Base-by-base conservation (phyloP, 352 stramenopile genomes). In the Pythium phragmitis region DNA sequence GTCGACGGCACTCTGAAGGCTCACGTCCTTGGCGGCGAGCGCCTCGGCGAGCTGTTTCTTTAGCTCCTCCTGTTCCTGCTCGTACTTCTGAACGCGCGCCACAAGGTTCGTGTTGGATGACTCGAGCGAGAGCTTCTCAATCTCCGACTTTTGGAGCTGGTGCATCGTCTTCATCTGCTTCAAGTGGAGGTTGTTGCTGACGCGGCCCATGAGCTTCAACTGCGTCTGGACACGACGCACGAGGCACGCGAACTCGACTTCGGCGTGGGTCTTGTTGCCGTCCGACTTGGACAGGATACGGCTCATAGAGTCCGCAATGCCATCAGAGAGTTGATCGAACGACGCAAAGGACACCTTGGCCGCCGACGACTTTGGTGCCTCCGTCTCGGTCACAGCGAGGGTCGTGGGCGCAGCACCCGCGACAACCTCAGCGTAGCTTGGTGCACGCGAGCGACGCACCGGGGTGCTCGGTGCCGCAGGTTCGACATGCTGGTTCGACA, bases 161-260 rank as follows among this genome's bases (percentile, higher is more conserved):
- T 73, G 30, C 16, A 72, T 57, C 21, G 74, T 75, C 43, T 70
- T 63, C 45, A 76, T 66, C 51, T 81, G 73, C 28, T 79, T 73
- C 12, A 74, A 58, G 16, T 74, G 68, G 37, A 81, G 74, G 19
- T 57, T 69, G 30, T 53, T 69, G 50, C 58, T 79, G n/a, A 73
- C 72, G 11, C 66, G 69, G 2, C 74, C 70, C 74, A 81, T 78
- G 43, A 81, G 61, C 51, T 75, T 79, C 50, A 81, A 63, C 58
- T 79, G 74, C 7, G 69, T 65, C 53, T 77, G 68, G 51, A 81
- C 79, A 52, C 74, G 74, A 26, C 69, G 71, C 33, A 81, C 61
- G 17, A 81, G 26, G 26, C 68, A 73, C 41, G 69, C 69, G 26
- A 81, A 62, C 53, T 81, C 70, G 9, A 81, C 63, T 33, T 81